phyloP scores from a whole-genome alignment of 2,329 filamentous ascomycete species.

The Cladosporium sp. region DNA sequence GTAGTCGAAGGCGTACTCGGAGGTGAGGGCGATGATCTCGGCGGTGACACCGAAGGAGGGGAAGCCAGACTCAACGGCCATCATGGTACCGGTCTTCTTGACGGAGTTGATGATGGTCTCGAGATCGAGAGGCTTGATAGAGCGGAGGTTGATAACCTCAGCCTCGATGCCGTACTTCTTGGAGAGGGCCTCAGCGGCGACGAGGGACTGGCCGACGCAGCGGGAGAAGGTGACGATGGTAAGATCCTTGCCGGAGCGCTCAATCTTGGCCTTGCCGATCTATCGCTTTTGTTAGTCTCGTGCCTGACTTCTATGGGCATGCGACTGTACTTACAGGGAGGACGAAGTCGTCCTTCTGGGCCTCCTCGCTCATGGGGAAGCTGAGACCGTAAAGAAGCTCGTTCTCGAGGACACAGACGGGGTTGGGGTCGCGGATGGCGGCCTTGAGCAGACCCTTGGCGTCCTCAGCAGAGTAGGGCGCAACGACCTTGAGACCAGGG shows the following conservation, averaged over 20 bases:
- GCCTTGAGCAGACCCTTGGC: slow-evolving; percentile 98
- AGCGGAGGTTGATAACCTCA: slow-evolving; percentile 97
- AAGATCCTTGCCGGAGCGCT: slow-evolving; percentile 90
- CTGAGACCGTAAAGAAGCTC: slow-evolving; percentile 79
- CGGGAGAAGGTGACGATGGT: slow-evolving; percentile 94
- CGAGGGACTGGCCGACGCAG: slow-evolving; percentile 86
- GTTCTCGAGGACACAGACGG: slow-evolving; percentile 67
- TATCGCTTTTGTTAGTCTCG: slow-evolving; percentile 22
- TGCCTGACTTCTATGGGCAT: neutral
- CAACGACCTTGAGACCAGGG: slow-evolving; percentile 93
- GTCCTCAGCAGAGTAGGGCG: slow-evolving; percentile 94
- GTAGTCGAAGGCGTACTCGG: slow-evolving; percentile 99
- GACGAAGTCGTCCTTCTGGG: slow-evolving; percentile 94
- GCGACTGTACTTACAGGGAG: slow-evolving; percentile 55
- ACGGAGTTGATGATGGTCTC: slow-evolving; percentile 94
- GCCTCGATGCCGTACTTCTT: slow-evolving; percentile 93
- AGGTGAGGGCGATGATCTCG: slow-evolving; percentile 88
- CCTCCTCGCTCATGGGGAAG: slow-evolving; percentile 96
- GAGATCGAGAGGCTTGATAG: slow-evolving; percentile 92
- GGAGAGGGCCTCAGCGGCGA: slow-evolving; percentile 86
- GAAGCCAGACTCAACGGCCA: slow-evolving; percentile 93
- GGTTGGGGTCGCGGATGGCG: slow-evolving; percentile 96
- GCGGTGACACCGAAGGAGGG: slow-evolving; percentile 88
- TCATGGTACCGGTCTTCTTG: slow-evolving; percentile 94
- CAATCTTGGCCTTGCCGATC: slow-evolving; percentile 98